phyloP scores from a whole-genome alignment of 495 filamentous ascomycete species.

The Podospora anserina region DNA sequence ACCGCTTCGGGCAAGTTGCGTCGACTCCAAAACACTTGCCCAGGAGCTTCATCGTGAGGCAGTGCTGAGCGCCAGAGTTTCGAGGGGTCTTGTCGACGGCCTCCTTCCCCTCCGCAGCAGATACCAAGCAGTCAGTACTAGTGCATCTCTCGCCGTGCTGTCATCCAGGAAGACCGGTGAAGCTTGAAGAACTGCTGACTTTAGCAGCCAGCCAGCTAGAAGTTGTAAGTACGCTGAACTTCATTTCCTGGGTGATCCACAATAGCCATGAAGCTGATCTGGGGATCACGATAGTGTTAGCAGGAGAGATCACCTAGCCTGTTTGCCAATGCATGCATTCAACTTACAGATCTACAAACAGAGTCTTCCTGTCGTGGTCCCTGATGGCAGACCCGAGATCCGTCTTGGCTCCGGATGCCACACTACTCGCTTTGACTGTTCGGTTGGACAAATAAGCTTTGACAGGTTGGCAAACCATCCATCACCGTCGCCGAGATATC shows the following conservation, averaged over 20 bases:
- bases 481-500: not conserved
- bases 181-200: not conserved
- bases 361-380: not conserved
- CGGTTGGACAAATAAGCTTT: not conserved
- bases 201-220: not conserved
- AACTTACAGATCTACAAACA: not conserved
- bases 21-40: not conserved
- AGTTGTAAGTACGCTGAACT: not conserved
- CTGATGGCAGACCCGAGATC: not conserved
- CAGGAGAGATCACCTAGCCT: not conserved
- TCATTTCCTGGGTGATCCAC: not conserved
- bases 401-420: constrained; percentile 1
- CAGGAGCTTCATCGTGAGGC: not conserved
- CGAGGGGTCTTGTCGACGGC: not conserved
- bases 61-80: constrained; percentile 1
- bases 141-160: not conserved
- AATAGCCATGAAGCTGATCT: not conserved
- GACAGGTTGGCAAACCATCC: not conserved
- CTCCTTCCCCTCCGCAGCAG: not conserved
- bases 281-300: not conserved
- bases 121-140: not conserved
- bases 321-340: not conserved
- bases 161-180: not conserved
- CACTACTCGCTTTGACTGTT: not conserved
- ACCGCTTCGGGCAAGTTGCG: not conserved